Evolutionary conservation across 768 basidiomycete genomes (phyloP), one percentile per base, ranked within the genome.

Genomic region (Rhodocollybia butyracea): DNA sequence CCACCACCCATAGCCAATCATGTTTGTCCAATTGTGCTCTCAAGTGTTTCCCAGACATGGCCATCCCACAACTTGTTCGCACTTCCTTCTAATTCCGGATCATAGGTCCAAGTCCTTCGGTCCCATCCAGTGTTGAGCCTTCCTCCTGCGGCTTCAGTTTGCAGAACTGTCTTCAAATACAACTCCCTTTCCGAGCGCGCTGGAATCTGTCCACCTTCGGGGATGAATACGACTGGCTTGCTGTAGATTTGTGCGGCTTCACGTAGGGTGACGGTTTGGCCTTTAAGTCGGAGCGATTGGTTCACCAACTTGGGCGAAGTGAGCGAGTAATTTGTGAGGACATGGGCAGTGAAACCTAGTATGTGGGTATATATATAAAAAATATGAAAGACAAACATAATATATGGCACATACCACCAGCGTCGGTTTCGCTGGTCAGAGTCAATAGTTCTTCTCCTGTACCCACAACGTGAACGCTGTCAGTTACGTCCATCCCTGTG

Each of bases 1-100:
- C n/a, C n/a, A n/a, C n/a, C n/a, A n/a, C n/a, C n/a, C n/a, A n/a
- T n/a, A n/a, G n/a, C n/a, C n/a, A n/a, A n/a, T n/a, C n/a, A n/a
- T n/a, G n/a, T n/a, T n/a, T n/a, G n/a, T n/a, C n/a, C n/a, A n/a
- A n/a, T n/a, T n/a, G n/a, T n/a, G n/a, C n/a, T n/a, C n/a, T n/a
- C n/a, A n/a, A n/a, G n/a, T n/a, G n/a, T 52, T 27, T 52, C 40
- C 51, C 51, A 52, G 5, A 52, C 51, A 52, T 52, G 51, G 1
- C 51, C 51, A 19, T 30, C 52, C 52, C 52, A 54, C 15, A 54
- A n/a, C 13, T 41, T 26, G 31, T 54, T 54, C 24, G 52, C 38
- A 40, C 52, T 54, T 21, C 36, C 50, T 29, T 32, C 50, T 7
- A 29, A 32, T 27, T 29, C 50, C 17, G 26, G 34, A 12, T 51